A percentile compares a stretch with the other conserved stretches of the same genome.
These are phyloP conservation scores for Syncephalis fuscata DNA, from an alignment of 371 early-diverging fungal species.

Conservation along the genomic window DNA sequence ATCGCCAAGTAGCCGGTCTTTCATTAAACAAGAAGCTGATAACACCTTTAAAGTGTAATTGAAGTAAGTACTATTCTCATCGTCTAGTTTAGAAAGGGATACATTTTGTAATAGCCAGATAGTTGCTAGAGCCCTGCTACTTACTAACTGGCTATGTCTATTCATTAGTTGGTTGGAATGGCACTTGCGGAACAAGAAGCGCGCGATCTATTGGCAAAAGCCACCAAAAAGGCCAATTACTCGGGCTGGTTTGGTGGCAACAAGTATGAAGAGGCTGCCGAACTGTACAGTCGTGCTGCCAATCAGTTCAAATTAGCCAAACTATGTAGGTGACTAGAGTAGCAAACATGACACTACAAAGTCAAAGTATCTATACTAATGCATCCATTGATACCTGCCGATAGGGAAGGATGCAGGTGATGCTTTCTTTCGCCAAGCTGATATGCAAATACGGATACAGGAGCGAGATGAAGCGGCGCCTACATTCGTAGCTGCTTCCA, in stretches of 20 bases:
- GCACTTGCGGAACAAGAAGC: slow-evolving; percentile 34
- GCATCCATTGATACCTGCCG: background rate
- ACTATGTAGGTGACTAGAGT: slow-evolving; percentile 36
- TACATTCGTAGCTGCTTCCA: slow-evolving; percentile 70
- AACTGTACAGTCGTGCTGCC: slow-evolving; percentile 74
- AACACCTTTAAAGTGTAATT: too few species aligned
- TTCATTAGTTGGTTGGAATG: too few species aligned
- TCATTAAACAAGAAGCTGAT: too few species aligned
- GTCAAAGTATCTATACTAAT: background rate
- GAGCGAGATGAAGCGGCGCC: slow-evolving; percentile 76
- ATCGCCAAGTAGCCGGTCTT: too few species aligned
- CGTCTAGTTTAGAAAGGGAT: too few species aligned
- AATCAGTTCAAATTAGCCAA: slow-evolving; percentile 83
- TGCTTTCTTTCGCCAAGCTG: slow-evolving; percentile 68
- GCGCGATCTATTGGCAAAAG: slow-evolving; percentile 46
- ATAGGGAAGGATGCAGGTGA: slow-evolving; percentile 87
- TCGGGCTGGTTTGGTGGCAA: slow-evolving; percentile 75
- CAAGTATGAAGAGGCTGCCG: slow-evolving; percentile 86
- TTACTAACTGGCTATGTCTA: too few species aligned
- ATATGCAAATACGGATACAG: slow-evolving; percentile 35
- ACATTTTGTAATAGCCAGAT: too few species aligned
- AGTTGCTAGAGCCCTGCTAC: too few species aligned
- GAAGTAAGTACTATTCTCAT: too few species aligned
- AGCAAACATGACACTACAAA: background rate
- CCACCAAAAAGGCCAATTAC: slow-evolving; percentile 51